A percentile compares a stretch with the other conserved stretches of the same genome.
Conservation (phyloP, 1,284 basidiomycete species). For the Exobasidium cylindrosporum region DNA sequence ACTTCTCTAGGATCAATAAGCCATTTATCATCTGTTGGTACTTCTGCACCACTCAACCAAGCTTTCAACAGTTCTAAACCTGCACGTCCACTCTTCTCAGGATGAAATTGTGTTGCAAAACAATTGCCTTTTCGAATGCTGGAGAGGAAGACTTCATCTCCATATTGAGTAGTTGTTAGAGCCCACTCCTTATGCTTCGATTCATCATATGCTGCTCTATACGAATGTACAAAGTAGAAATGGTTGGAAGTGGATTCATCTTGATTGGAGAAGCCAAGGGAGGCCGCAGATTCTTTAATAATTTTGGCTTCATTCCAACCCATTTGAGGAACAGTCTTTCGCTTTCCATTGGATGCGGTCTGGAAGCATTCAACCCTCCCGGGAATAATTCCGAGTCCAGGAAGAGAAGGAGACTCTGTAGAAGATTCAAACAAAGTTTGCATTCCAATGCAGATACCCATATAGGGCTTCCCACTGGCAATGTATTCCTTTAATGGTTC, state of each 20-base stretch:
- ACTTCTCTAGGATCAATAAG: slow-evolving; percentile 34
- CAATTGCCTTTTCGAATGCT: slow-evolving; percentile 79
- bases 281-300: slow-evolving; percentile 26
- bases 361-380: slow-evolving; percentile 50
- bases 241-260: slow-evolving; percentile 27
- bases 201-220: slow-evolving; percentile 67
- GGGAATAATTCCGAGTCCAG: slow-evolving; percentile 49
- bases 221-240: slow-evolving; percentile 94
- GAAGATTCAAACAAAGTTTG: slow-evolving; percentile 75
- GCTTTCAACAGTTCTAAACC: slow-evolving; percentile 76
- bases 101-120: slow-evolving; percentile 95
- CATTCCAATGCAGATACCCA: slow-evolving; percentile 79
- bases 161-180: slow-evolving; percentile 87
- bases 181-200: slow-evolving; percentile 64
- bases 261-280: slow-evolving; percentile 29
- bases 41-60: slow-evolving; percentile 66
- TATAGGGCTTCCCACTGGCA: slow-evolving; percentile 81
- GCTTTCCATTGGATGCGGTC: slow-evolving; percentile 28
- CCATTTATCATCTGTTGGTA: slow-evolving; percentile 19
- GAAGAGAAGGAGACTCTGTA: slow-evolving; percentile 54
- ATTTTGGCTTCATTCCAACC: slow-evolving; percentile 68
- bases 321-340: slow-evolving; percentile 93
- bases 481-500: slow-evolving; percentile 82
- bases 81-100: slow-evolving; percentile 92
- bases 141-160: slow-evolving; percentile 85